Evolutionary conservation across 306 rosid genomes (phyloP).

Genomic region (Chamaecrista fasciculata): DNA sequence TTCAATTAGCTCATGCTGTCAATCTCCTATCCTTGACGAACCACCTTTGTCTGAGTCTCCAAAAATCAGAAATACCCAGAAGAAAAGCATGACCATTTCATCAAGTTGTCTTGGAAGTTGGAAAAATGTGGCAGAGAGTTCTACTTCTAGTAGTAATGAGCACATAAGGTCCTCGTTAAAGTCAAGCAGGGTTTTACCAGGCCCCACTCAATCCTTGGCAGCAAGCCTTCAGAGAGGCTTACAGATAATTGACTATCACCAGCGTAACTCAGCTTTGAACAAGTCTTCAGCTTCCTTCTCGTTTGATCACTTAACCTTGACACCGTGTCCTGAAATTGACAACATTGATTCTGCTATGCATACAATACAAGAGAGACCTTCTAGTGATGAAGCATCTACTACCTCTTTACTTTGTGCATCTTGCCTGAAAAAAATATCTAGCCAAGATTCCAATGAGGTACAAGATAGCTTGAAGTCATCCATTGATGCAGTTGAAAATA

Average conservation of each 20-base stretch:
- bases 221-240: slow-evolving; percentile 94
- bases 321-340: slow-evolving; percentile 56
- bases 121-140: slow-evolving; percentile 54
- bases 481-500: slow-evolving; percentile 33
- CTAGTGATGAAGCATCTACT: slow-evolving; percentile 38
- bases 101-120: slow-evolving; percentile 52
- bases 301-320: slow-evolving; percentile 72
- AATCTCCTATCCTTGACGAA: slow-evolving; percentile 64
- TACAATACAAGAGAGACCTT: slow-evolving; percentile 37
- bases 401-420: slow-evolving; percentile 58
- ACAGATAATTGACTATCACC: slow-evolving; percentile 78
- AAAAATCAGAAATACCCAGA: slow-evolving; percentile 62
- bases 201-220: slow-evolving; percentile 72
- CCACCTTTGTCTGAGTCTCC: slow-evolving; percentile 91
- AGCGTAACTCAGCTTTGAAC: slow-evolving; percentile 62
- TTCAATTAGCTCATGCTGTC: slow-evolving; percentile 51
- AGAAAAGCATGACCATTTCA: slow-evolving; percentile 60
- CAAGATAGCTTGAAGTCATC: slow-evolving; percentile 48
- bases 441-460: slow-evolving; percentile 35
- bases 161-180: slow-evolving; percentile 47
- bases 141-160: slow-evolving; percentile 46
- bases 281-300: slow-evolving; percentile 87
- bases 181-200: slow-evolving; percentile 52
- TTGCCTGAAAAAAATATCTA: slow-evolving; percentile 43
- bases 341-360: slow-evolving; percentile 43